Base-by-base conservation (phyloP, 352 stramenopile species). In the Pythium folliculosum region DNA sequence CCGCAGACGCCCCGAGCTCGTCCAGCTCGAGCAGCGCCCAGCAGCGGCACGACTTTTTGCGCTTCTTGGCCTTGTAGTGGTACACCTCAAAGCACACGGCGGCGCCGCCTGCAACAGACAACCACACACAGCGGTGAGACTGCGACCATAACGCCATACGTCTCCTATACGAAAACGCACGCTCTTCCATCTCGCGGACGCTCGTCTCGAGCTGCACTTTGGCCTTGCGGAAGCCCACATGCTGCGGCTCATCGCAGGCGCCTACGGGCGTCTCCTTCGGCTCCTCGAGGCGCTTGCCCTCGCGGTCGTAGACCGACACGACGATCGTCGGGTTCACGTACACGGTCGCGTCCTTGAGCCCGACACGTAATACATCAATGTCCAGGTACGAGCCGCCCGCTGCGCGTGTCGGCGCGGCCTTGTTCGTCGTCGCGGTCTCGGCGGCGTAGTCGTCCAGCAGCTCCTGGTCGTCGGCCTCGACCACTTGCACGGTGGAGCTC, bases 31-130 rank as follows among this genome's bases (percentile, higher is more conserved):
- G 66, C 35, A 92, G 51, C 6, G 83, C 70, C 83, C 83, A 92
- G 75, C 83, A 92, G 25, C 83, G 81, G 17, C 82, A 89, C 57
- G 81, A 90, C 49, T 92, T 88, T 55, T 90, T 92, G 52, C 81
- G 80, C 62, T 90, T 92, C 71, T 88, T 89, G 17, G 78, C 62
- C 47, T 92, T 92, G 72, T 89, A 92, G 72, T 92, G 83, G 55
- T 83, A 83, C 52, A 92, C 80, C 61, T 88, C 83, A 21, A 92
- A 86, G 62, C 84, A 88, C 49, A 92, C 73, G 17, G 81, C 79
- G 32, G 72, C 78, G 19, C 78, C 80, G 23, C 75, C 83, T 92
- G 43, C 25, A 27, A 32, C 19, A 47, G 13, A 8, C 14, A 47
- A 8, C 7, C 8, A 61, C 25, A 62, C 23, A 55, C 16, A 3